A percentile compares a stretch with the other conserved stretches of the same genome.
phyloP scores from a whole-genome alignment of 345 rosid genomes.

The Ricinus communis region DNA sequence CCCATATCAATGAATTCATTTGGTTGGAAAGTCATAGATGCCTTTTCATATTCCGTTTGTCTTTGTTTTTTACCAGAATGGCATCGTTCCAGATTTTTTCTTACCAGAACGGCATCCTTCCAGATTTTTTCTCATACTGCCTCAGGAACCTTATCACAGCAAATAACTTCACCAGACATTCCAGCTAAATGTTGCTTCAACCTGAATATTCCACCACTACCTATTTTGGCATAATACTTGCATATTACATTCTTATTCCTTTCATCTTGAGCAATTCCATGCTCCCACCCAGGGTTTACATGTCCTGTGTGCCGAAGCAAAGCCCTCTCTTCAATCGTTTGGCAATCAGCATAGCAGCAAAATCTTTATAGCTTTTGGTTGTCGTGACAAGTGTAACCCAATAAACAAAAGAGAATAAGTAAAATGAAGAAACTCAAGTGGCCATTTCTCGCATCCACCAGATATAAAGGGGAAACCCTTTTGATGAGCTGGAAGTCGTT shows the following conservation, averaged over 20 bases:
- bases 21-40: conserved; percentile 37
- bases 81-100: too few species aligned
- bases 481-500: conserved; percentile 18
- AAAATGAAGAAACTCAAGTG: background rate
- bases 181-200: conserved; percentile 71
- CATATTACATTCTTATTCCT: conserved; percentile 76
- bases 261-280: conserved; percentile 67
- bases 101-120: conserved; percentile 53
- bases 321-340: conserved; percentile 52
- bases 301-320: conserved; percentile 50
- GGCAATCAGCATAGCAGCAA: conserved; percentile 14
- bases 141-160: conserved; percentile 65
- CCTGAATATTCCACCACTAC: conserved; percentile 67
- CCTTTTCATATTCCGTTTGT: conserved; percentile 43
- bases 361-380: conserved; percentile 20
- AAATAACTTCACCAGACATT: conserved; percentile 67
- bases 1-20: conserved; percentile 39
- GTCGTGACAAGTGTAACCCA: conserved; percentile 13
- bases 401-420: background rate
- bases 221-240: conserved; percentile 69
- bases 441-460: background rate
- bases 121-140: too few species aligned
- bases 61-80: conserved; percentile 53
- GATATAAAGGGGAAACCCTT: background rate
- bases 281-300: conserved; percentile 80